These are phyloP conservation scores for Syzygium malaccense DNA, from an alignment of 441 rosid species.

Conservation along the genomic window DNA sequence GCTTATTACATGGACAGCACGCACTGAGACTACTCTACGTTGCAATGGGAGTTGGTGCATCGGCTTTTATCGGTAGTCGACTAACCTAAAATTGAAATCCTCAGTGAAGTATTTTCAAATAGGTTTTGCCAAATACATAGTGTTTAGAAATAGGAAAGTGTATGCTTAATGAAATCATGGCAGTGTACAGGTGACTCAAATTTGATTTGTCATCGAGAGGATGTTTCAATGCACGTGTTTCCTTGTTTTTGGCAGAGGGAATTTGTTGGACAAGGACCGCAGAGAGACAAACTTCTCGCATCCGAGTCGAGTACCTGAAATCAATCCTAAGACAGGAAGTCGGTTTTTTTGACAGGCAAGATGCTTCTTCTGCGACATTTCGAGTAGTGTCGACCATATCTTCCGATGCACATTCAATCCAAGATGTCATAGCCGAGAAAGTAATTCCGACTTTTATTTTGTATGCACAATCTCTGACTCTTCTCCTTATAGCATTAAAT, in stretches of 20 bases:
- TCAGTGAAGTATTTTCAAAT: neutral
- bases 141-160: neutral
- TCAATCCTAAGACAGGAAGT: conserved; percentile 38
- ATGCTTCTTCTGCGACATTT: conserved; percentile 24
- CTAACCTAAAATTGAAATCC: neutral
- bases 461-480: neutral
- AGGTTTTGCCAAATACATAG: neutral
- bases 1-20: conserved; percentile 13
- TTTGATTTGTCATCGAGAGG: neutral
- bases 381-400: conserved; percentile 29
- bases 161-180: neutral
- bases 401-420: conserved; percentile 31
- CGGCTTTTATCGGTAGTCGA: conserved; percentile 28
- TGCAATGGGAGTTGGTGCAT: conserved; percentile 23
- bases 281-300: conserved; percentile 35
- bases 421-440: conserved; percentile 35
- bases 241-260: conserved; percentile 23
- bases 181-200: neutral
- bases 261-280: conserved; percentile 42
- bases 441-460: conserved; percentile 1
- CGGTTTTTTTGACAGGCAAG: conserved; percentile 28
- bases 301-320: conserved; percentile 33
- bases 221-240: neutral
- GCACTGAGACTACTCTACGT: conserved; percentile 21
- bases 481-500: neutral